Conservation (phyloP, 2,329 filamentous ascomycete species). For the Cercospora zeae-maydis region DNA sequence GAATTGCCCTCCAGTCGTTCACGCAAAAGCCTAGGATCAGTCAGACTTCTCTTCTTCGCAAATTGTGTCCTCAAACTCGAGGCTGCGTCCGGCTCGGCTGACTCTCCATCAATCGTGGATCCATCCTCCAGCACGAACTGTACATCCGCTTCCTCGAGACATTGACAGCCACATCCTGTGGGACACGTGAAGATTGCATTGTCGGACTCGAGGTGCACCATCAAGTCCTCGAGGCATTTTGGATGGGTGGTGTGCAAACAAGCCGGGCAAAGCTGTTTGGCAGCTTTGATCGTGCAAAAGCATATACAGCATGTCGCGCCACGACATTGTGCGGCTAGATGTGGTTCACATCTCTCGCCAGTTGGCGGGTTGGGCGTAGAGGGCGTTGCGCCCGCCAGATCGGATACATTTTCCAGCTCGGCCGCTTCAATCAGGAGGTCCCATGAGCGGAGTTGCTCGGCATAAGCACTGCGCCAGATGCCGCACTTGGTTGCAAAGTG, state of each 20-base stretch:
- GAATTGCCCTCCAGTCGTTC: constrained; percentile 23
- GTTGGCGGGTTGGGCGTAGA: background rate
- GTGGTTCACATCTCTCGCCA: background rate
- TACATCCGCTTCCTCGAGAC: constrained; percentile 18
- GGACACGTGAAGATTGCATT: constrained; percentile 29
- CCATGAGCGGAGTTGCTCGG: constrained; percentile 58
- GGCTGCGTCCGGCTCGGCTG: background rate
- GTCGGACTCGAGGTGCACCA: constrained; percentile 10
- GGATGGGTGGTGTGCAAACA: constrained; percentile 34
- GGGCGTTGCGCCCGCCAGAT: background rate
- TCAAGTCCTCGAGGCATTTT: constrained; percentile 24
- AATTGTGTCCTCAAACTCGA: background rate
- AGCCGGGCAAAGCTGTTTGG: constrained; percentile 32
- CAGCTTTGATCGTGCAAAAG: constrained; percentile 24
- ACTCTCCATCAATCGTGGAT: background rate
- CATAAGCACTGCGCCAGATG: constrained; percentile 56
- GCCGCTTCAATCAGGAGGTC: constrained; percentile 52
- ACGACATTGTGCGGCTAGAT: constrained; percentile 2
- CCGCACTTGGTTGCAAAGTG: constrained; percentile 48
- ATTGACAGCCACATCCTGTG: constrained; percentile 34
- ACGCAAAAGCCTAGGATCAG: constrained; percentile 29
- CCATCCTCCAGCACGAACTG: constrained; percentile 12
- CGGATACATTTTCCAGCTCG: constrained; percentile 55
- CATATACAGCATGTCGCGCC: constrained; percentile 32
- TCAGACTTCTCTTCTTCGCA: constrained; percentile 27